Evolutionary conservation across 805 yeast species (phyloP).

Genomic region (Hagleromyces aurorensis): DNA sequence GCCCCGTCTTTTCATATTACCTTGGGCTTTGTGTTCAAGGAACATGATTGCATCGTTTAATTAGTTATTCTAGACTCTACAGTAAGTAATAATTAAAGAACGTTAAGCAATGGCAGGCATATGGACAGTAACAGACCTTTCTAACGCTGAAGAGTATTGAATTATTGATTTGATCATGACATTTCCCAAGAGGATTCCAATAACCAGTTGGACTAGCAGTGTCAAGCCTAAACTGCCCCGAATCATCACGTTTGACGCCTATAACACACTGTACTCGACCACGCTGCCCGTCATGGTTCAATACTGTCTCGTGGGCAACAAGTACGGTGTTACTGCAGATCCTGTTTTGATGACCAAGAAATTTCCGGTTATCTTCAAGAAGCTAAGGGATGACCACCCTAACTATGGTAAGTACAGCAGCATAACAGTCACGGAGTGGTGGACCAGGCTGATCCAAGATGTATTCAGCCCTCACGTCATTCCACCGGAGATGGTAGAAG

Average conservation of each 20-base stretch:
- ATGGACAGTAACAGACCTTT: too few relatives aligned
- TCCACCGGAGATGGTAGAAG: conserved; percentile 35
- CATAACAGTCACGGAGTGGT: conserved; percentile 42
- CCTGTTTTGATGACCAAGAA: conserved; percentile 18
- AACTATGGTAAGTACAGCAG: conserved; percentile 49
- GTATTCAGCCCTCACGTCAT: conserved; percentile 34
- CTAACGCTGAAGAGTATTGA: too few relatives aligned
- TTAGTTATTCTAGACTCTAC: too few relatives aligned
- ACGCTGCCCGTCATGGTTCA: conserved; percentile 44
- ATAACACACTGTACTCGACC: conserved; percentile 58
- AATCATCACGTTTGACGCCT: conserved; percentile 58
- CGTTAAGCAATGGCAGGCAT: too few relatives aligned
- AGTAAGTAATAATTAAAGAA: too few relatives aligned
- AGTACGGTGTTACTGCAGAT: conserved; percentile 36
- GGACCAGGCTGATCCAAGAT: conserved; percentile 43
- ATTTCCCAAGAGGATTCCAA: conserved; percentile 13
- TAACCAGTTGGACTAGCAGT: conserved; percentile 7
- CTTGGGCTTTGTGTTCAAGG: too few relatives aligned
- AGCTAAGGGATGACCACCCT: conserved; percentile 38
- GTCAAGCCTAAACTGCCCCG: conserved; percentile 30
- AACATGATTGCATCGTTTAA: too few relatives aligned
- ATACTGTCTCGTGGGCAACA: conserved; percentile 41
- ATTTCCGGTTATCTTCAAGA: conserved; percentile 31
- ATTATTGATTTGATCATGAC: too few relatives aligned
- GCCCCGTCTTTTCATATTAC: too few relatives aligned